Percentiles rank a stretch among this genome's conserved stretches.
phyloP scores from a whole-genome alignment of 2,329 filamentous ascomycete genomes.

The Penicillium sp. region DNA sequence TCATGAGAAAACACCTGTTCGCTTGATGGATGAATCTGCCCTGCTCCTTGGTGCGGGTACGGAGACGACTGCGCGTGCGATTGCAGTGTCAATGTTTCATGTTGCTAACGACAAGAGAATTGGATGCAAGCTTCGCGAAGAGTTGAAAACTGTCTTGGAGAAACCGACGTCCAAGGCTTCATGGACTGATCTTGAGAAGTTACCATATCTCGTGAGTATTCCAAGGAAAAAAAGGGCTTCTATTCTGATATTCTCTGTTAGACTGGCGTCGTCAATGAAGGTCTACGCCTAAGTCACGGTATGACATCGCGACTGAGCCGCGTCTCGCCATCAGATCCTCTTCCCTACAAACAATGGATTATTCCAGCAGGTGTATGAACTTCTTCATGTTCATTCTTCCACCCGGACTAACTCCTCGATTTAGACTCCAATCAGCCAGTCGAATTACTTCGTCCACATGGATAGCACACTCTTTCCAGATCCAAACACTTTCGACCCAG shows the following conservation, averaged over 20 bases:
- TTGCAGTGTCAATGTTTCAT: slow-evolving; percentile 31
- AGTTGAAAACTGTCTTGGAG: slow-evolving; percentile 27
- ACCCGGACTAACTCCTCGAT: neutral
- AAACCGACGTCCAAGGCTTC: slow-evolving; percentile 19
- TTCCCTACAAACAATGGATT: slow-evolving; percentile 17
- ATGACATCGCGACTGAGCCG: slow-evolving; percentile 19
- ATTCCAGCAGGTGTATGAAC: slow-evolving; percentile 20
- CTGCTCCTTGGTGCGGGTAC: slow-evolving; percentile 32
- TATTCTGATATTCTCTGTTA: slow-evolving; percentile 6
- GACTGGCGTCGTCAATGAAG: slow-evolving; percentile 22
- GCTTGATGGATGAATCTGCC: slow-evolving; percentile 30
- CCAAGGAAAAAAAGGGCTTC: neutral
- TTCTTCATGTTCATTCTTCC: too few species aligned
- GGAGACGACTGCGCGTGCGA: slow-evolving; percentile 31
- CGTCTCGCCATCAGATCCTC: slow-evolving; percentile 13
- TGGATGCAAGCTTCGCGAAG: slow-evolving; percentile 18
- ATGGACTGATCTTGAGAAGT: slow-evolving; percentile 31
- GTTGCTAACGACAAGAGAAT: slow-evolving; percentile 20
- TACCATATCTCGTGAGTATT: slow-evolving; percentile 36
- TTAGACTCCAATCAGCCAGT: slow-evolving; percentile 22
- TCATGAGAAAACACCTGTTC: slow-evolving; percentile 34
- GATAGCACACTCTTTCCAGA: slow-evolving; percentile 18
- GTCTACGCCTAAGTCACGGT: slow-evolving; percentile 19
- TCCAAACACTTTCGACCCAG: slow-evolving; percentile 17
- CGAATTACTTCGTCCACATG: slow-evolving; percentile 24